Evolutionary conservation across 345 rosid genomes (phyloP), one percentile per base, ranked within the genome.

Genomic region (Salix dunnii): DNA sequence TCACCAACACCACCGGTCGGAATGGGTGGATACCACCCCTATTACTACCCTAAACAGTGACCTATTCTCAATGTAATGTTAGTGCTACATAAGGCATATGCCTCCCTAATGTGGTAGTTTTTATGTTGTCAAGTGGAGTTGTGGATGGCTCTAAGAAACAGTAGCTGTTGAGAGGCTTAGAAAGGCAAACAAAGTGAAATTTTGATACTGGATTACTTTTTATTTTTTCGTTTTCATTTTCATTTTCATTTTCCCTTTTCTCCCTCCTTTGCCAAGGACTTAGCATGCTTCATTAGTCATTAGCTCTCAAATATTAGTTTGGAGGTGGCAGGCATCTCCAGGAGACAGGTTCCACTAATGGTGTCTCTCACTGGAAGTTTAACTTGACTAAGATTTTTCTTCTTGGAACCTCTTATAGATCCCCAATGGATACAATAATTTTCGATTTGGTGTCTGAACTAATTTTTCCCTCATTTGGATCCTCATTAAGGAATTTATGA

Each of bases 21-120:
- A 75, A 85, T 90, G 88, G 86, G 85, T 49, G 89, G 88, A 25
- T 88, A 84, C 73, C 89, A 85, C 1, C 90, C 88, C 1, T 87
- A 78, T 75, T 87, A 78, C 70, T 38, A 70, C 65, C 84, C 82
- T 13, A 75, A 71, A 71, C 76, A 71, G 60, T 78, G 18, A 71
- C 21, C 46, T 42, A 42, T 74, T 61, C 3, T n/a, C 55, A 67
- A 18, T 20, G 23, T 1, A 23, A 30, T 61, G 25, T 33, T 9
- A 31, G 4, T 63, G 35, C 33, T 67, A 33, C 36, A n/a, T 42
- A 18, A n/a, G 25, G 58, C 33, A 40, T 6, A 0, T 12, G 51
- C 69, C 55, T 31, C 36, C 35, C 58, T 8, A 74, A 17, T 43
- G 17, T 21, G n/a, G n/a, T 46, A 42, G 30, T 7, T 25, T 11